These are phyloP conservation scores for Kwoniella newhampshirensis DNA, from an alignment of 768 basidiomycete species.

Conservation along the genomic window DNA sequence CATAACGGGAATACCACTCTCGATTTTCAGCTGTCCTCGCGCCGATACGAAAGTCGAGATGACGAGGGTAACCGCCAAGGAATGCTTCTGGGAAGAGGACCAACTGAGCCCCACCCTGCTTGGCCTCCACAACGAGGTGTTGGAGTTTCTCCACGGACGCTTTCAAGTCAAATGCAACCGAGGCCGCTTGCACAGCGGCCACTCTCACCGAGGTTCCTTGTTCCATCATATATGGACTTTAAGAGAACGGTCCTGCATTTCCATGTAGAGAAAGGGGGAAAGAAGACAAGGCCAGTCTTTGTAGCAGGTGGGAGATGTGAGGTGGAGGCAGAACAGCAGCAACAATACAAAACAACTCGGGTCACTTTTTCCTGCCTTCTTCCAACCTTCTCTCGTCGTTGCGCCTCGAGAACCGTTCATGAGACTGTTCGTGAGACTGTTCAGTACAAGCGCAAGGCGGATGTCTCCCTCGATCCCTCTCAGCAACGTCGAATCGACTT, in stretches of 20 bases:
- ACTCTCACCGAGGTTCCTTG: too few relatives aligned
- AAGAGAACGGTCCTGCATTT: too few relatives aligned
- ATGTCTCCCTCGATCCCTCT: constrained; percentile 57
- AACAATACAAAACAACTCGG: neutral
- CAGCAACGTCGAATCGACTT: constrained; percentile 65
- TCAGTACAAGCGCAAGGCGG: constrained; percentile 1
- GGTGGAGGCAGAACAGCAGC: too few relatives aligned
- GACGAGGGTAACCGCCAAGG: constrained; percentile 29
- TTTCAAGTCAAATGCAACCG: constrained; percentile 25
- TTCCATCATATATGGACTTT: too few relatives aligned
- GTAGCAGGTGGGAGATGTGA: too few relatives aligned
- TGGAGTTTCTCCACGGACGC: constrained; percentile 19
- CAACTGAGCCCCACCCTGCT: constrained; percentile 13
- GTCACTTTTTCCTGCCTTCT: neutral
- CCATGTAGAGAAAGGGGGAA: too few relatives aligned
- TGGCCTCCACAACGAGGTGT: constrained; percentile 15
- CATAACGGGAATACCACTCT: constrained; percentile 32
- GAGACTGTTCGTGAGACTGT: constrained; percentile 16
- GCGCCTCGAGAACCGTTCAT: constrained; percentile 14
- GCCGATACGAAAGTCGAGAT: constrained; percentile 26
- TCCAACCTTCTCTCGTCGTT: neutral
- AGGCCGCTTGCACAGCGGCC: constrained; percentile 26
- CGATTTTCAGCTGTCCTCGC: constrained; percentile 26
- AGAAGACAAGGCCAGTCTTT: too few relatives aligned
- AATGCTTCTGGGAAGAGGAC: constrained; percentile 38